Conservation (phyloP, 2,329 filamentous ascomycete genomes). For the Xylaria sp. region DNA sequence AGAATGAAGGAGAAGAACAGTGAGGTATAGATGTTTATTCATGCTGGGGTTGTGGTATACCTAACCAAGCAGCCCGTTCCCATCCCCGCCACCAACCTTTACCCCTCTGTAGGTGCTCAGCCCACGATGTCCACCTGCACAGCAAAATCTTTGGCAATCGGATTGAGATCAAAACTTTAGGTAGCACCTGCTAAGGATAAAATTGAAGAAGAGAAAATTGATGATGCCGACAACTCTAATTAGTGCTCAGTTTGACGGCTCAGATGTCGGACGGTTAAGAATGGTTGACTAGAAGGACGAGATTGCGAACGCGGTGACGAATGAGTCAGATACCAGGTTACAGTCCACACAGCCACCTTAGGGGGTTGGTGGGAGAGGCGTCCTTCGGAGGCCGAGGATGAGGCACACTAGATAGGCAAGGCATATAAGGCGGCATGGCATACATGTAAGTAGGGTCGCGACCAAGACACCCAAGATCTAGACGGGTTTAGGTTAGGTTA, state of each 20-base stretch:
- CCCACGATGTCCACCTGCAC: background rate
- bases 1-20: background rate
- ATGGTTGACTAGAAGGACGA: background rate
- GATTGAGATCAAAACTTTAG: background rate
- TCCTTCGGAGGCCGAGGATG: background rate
- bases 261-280: background rate
- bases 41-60: background rate
- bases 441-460: too few relatives aligned
- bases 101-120: background rate
- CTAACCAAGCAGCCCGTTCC: background rate
- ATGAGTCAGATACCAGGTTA: background rate
- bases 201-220: background rate
- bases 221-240: background rate
- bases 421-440: background rate
- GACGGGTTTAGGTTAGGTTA: background rate
- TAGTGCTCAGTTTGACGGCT: background rate
- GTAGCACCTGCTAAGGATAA: too few relatives aligned
- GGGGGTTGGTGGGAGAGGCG: background rate
- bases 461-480: background rate
- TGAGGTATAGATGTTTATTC: background rate
- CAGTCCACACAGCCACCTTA: background rate
- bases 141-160: background rate
- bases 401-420: background rate
- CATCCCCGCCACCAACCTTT: background rate
- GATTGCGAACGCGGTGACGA: background rate